Percentiles rank a stretch among this genome's conserved stretches.
Conservation (phyloP, 805 yeast genomes). For the Hanseniaspora hatyaiensis region DNA sequence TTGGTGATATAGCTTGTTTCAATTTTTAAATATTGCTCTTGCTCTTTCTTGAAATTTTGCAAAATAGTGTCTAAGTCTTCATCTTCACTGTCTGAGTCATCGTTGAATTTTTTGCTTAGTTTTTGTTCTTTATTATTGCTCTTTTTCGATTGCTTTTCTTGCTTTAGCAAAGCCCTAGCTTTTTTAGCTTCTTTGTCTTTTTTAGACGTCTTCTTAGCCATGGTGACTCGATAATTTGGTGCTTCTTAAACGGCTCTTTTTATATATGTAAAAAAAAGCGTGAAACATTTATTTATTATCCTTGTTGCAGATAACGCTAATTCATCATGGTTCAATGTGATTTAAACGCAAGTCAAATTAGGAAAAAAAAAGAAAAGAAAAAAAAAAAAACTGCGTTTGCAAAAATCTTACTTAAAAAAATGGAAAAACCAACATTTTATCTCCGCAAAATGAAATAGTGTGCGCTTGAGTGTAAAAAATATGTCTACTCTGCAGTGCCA, state of each 20-base stretch:
- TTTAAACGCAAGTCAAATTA: too few relatives aligned
- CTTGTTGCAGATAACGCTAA: too few relatives aligned
- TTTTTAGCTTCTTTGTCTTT: slow-evolving; percentile 85
- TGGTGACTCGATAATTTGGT: too few relatives aligned
- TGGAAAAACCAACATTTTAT: too few relatives aligned
- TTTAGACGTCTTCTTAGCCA: slow-evolving; percentile 74
- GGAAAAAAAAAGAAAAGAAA: neutral
- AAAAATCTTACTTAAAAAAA: too few relatives aligned
- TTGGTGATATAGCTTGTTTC: slow-evolving; percentile 43
- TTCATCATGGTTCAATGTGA: too few relatives aligned
- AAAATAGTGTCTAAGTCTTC: slow-evolving; percentile 76
- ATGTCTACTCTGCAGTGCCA: too few relatives aligned
- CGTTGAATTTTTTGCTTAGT: slow-evolving; percentile 47
- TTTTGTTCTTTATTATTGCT: slow-evolving; percentile 67
- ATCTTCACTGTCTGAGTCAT: slow-evolving; percentile 70
- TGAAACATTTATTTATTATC: too few relatives aligned
- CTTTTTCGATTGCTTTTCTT: slow-evolving; percentile 61
- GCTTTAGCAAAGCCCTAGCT: slow-evolving; percentile 75
- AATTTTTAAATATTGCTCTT: slow-evolving; percentile 64
- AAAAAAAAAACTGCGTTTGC: neutral
- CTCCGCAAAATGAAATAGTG: too few relatives aligned
- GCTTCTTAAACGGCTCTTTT: too few relatives aligned
- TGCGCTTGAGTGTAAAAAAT: too few relatives aligned
- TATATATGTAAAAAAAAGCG: neutral
- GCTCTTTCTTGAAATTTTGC: slow-evolving; percentile 66